phyloP scores from a whole-genome alignment of 192 early-diverging fungal species.

The Chytriomyces confervae region DNA sequence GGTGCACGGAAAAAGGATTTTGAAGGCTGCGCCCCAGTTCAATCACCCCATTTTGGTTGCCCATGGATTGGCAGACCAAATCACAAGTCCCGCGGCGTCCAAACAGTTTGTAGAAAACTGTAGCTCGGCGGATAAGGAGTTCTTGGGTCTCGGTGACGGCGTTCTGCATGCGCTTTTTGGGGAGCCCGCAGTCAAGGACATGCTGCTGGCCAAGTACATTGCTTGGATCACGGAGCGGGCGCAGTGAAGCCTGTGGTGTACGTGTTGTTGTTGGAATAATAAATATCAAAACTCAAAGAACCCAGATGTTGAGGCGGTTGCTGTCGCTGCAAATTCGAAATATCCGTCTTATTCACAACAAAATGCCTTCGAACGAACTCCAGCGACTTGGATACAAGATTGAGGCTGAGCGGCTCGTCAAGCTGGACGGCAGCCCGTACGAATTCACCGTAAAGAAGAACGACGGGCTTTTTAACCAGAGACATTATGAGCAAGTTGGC shows the following conservation, averaged over 20 bases:
- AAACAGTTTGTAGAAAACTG: background rate
- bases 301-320: too few species aligned
- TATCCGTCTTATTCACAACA: background rate
- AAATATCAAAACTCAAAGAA: too few species aligned
- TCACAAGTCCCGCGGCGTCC: background rate
- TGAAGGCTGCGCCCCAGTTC: background rate
- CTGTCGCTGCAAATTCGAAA: too few species aligned
- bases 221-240: too few species aligned
- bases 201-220: background rate
- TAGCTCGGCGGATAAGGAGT: background rate
- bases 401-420: constrained; percentile 25
- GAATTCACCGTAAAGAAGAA: constrained; percentile 18
- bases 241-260: too few species aligned
- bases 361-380: background rate
- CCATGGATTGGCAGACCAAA: background rate
- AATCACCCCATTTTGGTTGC: background rate
- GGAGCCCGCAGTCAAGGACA: background rate
- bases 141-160: background rate
- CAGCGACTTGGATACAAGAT: constrained; percentile 14
- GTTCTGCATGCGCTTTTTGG: background rate
- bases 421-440: constrained; percentile 22
- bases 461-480: constrained; percentile 8
- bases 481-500: constrained; percentile 27
- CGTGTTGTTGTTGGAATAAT: too few species aligned
- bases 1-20: background rate